These are phyloP conservation scores for Ascodesmis nigricans DNA, from an alignment of 495 filamentous ascomycete genomes.

Conservation along the genomic window DNA sequence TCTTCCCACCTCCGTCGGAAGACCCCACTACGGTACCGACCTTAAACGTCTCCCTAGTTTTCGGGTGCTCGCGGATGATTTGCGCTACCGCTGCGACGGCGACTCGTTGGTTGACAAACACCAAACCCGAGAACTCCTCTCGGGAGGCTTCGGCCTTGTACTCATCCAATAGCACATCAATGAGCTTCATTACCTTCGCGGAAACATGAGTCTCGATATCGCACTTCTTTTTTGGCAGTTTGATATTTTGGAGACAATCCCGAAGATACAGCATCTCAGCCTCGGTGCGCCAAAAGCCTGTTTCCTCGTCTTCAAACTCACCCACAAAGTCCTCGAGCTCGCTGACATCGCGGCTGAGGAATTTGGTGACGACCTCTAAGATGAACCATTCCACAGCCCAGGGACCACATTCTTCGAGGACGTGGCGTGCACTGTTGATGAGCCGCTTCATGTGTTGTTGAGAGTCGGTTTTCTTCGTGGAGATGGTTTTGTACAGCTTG, in stretches of 20 bases:
- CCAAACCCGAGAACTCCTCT: slow-evolving; percentile 38
- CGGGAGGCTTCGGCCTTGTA: slow-evolving; percentile 19
- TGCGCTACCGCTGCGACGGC: slow-evolving; percentile 45
- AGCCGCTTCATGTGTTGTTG: slow-evolving; percentile 40
- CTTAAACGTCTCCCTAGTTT: slow-evolving; percentile 33
- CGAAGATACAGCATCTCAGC: slow-evolving; percentile 41
- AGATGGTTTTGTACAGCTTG: slow-evolving; percentile 18
- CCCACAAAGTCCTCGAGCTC: slow-evolving; percentile 20
- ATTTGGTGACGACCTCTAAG: slow-evolving; percentile 22
- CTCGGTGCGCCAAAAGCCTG: slow-evolving; percentile 8
- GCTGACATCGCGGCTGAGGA: slow-evolving; percentile 27
- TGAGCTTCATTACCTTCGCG: slow-evolving; percentile 22
- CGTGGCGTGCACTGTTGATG: slow-evolving; percentile 26
- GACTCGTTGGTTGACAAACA: slow-evolving; percentile 58
- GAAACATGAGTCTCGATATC: slow-evolving; percentile 12
- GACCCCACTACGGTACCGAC: slow-evolving; percentile 53
- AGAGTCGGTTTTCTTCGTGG: slow-evolving; percentile 37
- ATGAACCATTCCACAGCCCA: slow-evolving; percentile 60
- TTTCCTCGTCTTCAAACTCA: slow-evolving; percentile 22
- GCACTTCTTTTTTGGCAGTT: slow-evolving; percentile 18
- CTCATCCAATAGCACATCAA: slow-evolving; percentile 21
- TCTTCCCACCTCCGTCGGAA: slow-evolving; percentile 30
- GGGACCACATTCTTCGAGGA: slow-evolving; percentile 45
- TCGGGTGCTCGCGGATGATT: slow-evolving; percentile 40
- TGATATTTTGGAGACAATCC: slow-evolving; percentile 28